Evolutionary conservation across 495 filamentous ascomycete species (phyloP).

Genomic region (Penicillium nucicola): DNA sequence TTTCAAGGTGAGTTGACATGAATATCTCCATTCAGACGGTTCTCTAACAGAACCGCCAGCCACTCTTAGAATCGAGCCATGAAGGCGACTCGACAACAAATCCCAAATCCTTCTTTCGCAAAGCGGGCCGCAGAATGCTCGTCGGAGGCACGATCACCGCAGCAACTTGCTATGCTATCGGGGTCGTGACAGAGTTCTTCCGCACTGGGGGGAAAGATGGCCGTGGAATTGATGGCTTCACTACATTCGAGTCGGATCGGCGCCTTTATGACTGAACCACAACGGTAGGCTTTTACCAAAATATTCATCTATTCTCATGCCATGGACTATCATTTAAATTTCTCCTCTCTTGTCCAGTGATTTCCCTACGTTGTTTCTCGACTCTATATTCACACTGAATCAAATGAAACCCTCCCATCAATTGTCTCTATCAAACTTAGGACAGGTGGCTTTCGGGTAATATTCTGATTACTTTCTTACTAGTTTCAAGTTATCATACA

Average conservation of each 20-base stretch:
- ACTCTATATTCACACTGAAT: too few species aligned
- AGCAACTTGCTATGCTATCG: slow-evolving; percentile 63
- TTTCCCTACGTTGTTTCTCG: too few species aligned
- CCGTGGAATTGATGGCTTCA: slow-evolving; percentile 50
- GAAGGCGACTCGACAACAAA: slow-evolving; percentile 1
- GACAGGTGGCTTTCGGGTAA: too few species aligned
- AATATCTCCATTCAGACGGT: slow-evolving; percentile 52
- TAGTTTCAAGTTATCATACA: too few species aligned
- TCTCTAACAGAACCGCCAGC: slow-evolving; percentile 29
- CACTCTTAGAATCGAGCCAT: slow-evolving; percentile 1
- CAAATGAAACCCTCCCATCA: too few species aligned
- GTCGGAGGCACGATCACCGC: slow-evolving; percentile 59
- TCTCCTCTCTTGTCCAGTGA: too few species aligned
- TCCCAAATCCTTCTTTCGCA: slow-evolving; percentile 26
- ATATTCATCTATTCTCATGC: too few species aligned
- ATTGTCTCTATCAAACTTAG: too few species aligned
- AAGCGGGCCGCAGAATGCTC: slow-evolving; percentile 47
- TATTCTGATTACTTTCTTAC: too few species aligned
- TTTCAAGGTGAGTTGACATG: slow-evolving; percentile 49
- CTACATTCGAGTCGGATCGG: slow-evolving; percentile 41
- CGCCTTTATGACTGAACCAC: slow-evolving; percentile 17
- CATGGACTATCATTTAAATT: too few species aligned
- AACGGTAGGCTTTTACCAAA: neutral
- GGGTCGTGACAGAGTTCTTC: slow-evolving; percentile 67
- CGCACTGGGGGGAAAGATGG: slow-evolving; percentile 56